phyloP scores from a whole-genome alignment of 495 filamentous ascomycete genomes.

The Sabuloglossum arenarium region DNA sequence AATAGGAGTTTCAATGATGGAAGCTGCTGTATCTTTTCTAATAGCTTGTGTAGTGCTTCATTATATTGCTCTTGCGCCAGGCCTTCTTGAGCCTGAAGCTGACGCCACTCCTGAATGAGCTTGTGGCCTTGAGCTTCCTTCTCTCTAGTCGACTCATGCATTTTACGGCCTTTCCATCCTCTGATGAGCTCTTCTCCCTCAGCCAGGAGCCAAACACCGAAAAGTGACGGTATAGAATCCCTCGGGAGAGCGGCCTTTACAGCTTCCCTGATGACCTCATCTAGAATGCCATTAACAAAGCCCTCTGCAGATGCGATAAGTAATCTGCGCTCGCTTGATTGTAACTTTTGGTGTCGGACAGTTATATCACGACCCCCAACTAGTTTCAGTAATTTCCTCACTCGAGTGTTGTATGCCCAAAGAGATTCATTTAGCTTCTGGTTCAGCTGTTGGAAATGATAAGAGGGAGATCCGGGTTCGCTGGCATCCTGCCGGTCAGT shows the following conservation, averaged over 20 bases:
- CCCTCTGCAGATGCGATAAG: slow-evolving; percentile 2
- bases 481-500: neutral
- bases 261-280: slow-evolving; percentile 16
- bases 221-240: slow-evolving; percentile 23
- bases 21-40: slow-evolving; percentile 24
- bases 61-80: slow-evolving; percentile 24
- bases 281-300: slow-evolving; percentile 27
- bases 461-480: neutral
- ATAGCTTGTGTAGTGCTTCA: slow-evolving; percentile 21
- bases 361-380: slow-evolving; percentile 1
- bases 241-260: slow-evolving; percentile 8
- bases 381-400: neutral
- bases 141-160: slow-evolving; percentile 15
- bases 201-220: slow-evolving; percentile 23
- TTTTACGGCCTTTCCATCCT: slow-evolving; percentile 21
- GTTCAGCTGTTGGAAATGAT: neutral
- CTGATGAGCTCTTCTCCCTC: slow-evolving; percentile 28
- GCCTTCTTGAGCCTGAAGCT: slow-evolving; percentile 15
- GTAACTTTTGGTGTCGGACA: neutral
- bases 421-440: neutral
- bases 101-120: slow-evolving; percentile 20
- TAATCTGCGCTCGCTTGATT: neutral
- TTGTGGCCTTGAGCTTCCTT: slow-evolving; percentile 17
- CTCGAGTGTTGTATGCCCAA: neutral
- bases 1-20: slow-evolving; percentile 24